Evolutionary conservation across 2,329 filamentous ascomycete species (phyloP), one percentile per base, ranked within the genome.

Genomic region (Chaetomiaceae sp.): DNA sequence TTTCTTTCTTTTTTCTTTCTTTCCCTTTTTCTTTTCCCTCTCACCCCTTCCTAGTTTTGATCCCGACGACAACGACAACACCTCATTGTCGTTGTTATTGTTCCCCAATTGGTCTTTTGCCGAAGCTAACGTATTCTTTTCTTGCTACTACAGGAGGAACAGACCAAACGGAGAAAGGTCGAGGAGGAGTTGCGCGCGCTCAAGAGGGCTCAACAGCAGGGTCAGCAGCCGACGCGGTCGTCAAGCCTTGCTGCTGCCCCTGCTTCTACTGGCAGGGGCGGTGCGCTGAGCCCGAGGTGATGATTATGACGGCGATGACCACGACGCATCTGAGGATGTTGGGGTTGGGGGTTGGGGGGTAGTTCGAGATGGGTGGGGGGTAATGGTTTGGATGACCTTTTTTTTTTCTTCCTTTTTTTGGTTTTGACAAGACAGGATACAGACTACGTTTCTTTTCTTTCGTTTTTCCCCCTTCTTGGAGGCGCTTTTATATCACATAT

Each of bases 101-200:
- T 31, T 12, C 0, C 19, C 23, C 20, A 21, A 25, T 25, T 9
- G 9, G n/a, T n/a, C n/a, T n/a, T n/a, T n/a, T n/a, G n/a, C 5
- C 23, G 9, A 40, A 50, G 39, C 53, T 57, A 51, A 58, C 47
- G 6, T n/a, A 7, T 16, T n/a, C 46, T 34, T 5, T 16, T 34
- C 6, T 1, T 10, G 1, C 14, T 20, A 10, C 5, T 48, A 50
- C 50, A 78, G 75, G 74, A 75, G 68, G 76, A 79, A 56, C 75
- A 77, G 61, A 60, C 64, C 51, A 71, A 66, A 56, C 67, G 69
- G 50, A 68, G 76, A 44, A 74, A 70, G 57, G 63, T 77, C 19
- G 76, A 79, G 56, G 76, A 79, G 48, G 76, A 79, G 61, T 59
- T 79, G 25, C 62, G 68, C 25, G 65, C 69, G 23, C 57, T 78